Percentiles rank a stretch among this genome's conserved stretches.
Evolutionary conservation across 2,329 filamentous ascomycete species (phyloP).

Genomic region (Podosphaera aphanis): DNA sequence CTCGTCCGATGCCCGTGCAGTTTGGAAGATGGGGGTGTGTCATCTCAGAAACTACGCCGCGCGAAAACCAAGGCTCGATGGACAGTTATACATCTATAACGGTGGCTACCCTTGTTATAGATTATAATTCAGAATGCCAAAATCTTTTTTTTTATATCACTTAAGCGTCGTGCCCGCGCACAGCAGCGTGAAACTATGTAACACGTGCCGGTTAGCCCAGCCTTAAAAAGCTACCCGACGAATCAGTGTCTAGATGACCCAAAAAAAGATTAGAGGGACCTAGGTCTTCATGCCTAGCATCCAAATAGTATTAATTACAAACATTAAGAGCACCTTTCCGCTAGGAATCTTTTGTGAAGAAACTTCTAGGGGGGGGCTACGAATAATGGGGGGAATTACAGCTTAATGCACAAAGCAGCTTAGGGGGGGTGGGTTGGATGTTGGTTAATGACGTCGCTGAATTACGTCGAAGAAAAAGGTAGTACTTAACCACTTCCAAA

Average conservation of each 20-base stretch:
- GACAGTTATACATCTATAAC: too few species aligned
- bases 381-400: too few species aligned
- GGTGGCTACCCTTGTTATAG: too few species aligned
- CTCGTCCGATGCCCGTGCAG: too few species aligned
- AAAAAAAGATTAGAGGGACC: conserved; percentile 6
- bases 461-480: not conserved
- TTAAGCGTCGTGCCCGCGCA: not conserved
- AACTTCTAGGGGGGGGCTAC: not conserved
- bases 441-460: too few species aligned
- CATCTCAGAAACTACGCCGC: too few species aligned
- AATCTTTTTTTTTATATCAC: not conserved
- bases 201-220: not conserved
- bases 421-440: too few species aligned
- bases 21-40: too few species aligned
- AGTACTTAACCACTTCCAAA: too few species aligned
- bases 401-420: too few species aligned
- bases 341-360: not conserved
- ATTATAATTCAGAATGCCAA: too few species aligned
- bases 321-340: not conserved
- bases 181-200: not conserved
- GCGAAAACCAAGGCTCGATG: too few species aligned
- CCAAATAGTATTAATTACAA: not conserved
- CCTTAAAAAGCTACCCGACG: not conserved
- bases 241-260: conserved; percentile 2
- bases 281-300: conserved; percentile 6